These are phyloP conservation scores for Penicillium paxilli DNA, from an alignment of 495 filamentous ascomycete genomes.

Conservation along the genomic window DNA sequence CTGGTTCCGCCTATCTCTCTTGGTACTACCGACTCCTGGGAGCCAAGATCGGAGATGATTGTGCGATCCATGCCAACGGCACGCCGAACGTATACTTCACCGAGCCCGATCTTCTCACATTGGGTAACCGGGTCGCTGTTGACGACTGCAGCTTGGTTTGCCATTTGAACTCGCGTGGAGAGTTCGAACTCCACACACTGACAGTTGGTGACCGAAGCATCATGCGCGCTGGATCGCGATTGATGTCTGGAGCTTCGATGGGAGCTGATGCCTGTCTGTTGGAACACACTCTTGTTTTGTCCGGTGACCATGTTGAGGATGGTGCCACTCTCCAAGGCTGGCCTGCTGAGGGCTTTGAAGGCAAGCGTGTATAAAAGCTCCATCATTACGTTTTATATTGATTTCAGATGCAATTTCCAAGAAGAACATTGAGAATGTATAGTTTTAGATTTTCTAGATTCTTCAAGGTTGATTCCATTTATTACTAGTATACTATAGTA, in stretches of 20 bases:
- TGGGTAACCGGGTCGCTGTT: conserved; percentile 45
- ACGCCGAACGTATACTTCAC: conserved; percentile 44
- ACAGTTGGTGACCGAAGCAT: conserved; percentile 43
- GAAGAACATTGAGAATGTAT: too few species aligned
- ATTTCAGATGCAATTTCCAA: too few species aligned
- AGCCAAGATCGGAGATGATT: conserved; percentile 43
- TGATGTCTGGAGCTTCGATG: conserved; percentile 46
- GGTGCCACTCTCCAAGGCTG: conserved; percentile 44
- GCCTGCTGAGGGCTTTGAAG: conserved; percentile 42
- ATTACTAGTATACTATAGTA: too few species aligned
- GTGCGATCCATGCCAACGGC: conserved; percentile 46
- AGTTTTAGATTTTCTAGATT: too few species aligned
- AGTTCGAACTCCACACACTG: conserved; percentile 45
- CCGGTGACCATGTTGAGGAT: conserved; percentile 45
- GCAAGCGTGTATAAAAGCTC: conserved; percentile 8
- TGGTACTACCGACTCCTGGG: conserved; percentile 46
- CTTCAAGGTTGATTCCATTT: too few species aligned
- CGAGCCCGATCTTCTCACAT: conserved; percentile 46
- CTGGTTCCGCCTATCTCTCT: conserved; percentile 37
- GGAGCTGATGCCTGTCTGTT: conserved; percentile 41
- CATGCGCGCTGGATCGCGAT: conserved; percentile 38
- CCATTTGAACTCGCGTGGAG: conserved; percentile 47
- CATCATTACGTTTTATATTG: neutral
- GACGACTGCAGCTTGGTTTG: conserved; percentile 49
- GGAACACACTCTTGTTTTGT: conserved; percentile 48